Evolutionary conservation across 202 grass and related monocot species (phyloP), one percentile per base, ranked within the genome.

Genomic region (Carex arenaria): DNA sequence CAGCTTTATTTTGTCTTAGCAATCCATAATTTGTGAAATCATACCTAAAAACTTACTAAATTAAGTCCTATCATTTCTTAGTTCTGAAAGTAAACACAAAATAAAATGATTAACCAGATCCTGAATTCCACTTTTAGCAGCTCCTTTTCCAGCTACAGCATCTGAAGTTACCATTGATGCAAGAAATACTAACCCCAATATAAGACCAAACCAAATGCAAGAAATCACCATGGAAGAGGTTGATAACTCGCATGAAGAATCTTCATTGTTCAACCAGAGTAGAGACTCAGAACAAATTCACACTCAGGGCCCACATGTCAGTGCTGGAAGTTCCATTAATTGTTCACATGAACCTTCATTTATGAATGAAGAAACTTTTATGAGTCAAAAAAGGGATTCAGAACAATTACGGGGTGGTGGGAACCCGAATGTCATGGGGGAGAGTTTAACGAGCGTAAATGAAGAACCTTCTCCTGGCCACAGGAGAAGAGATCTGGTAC

Each of bases 21-120:
- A 23, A 30, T 55, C 45, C 43, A n/a, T 7, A 26, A 54, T 86
- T n/a, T 61, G 5, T 75, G 18, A 53, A 18, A 55, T 75, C 0
- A 55, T 55, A n/a, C 73, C 76, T 83, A 57, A 85, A 87, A 84
- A 82, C 65, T 56, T 56, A 64, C 32, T 83, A 89, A 69, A 60
- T 77, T 13, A 10, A 26, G 12, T 77, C 47, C 28, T 86, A 67
- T 82, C 82, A 43, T 63, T 47, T 90, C 68, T 67, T 86, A 65
- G 78, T 84, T 85, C 75, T 79, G 22, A 28, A 84, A 49, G 53
- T 82, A 74, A 64, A 54, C 60, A 88, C 42, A 66, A 80, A 26
- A 32, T 85, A 15, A 88, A 85, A 64, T 14, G 78, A 64, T 34
- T 22, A 64, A 80, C 32, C 61, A 85, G 85, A 78, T 59, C 59